Evolutionary conservation across 257 asterid species (phyloP).

Genomic region (Vinca minor): DNA sequence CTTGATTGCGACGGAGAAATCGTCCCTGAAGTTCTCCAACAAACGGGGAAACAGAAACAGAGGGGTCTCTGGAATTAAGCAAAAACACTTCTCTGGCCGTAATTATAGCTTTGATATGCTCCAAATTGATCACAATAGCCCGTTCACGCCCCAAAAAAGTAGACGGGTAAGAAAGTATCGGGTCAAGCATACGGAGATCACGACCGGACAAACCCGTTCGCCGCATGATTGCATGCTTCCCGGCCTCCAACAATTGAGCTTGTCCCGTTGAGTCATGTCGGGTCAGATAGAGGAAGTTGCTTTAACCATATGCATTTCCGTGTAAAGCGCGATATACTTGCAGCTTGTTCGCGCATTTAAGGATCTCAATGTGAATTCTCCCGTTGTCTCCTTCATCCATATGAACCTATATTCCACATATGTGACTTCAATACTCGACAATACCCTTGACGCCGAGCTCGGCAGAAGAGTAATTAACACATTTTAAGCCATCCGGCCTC

Average conservation of each 20-base stretch:
- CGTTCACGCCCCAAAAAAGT: slow-evolving; percentile 88
- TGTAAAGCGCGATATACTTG: too few relatives aligned
- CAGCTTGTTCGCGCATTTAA: too few relatives aligned
- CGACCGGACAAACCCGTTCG: slow-evolving; percentile 97
- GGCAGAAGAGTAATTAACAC: too few relatives aligned
- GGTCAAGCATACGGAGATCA: slow-evolving; percentile 88
- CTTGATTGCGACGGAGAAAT: slow-evolving; percentile 64
- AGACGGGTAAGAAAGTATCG: slow-evolving; percentile 75
- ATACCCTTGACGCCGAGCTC: too few relatives aligned
- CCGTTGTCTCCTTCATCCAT: too few relatives aligned
- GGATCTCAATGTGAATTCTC: too few relatives aligned
- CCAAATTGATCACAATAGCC: slow-evolving; percentile 87
- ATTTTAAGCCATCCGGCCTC: too few relatives aligned
- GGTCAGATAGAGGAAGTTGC: too few relatives aligned
- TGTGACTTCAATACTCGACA: too few relatives aligned
- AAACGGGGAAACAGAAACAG: slow-evolving; percentile 77
- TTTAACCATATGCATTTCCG: too few relatives aligned
- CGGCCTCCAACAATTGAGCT: slow-evolving; percentile 72
- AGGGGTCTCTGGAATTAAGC: slow-evolving; percentile 81
- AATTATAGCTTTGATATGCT: slow-evolving; percentile 90
- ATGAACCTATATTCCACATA: too few relatives aligned
- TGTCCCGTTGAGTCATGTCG: slow-evolving; percentile 95
- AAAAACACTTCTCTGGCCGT: slow-evolving; percentile 82
- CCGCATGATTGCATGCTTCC: slow-evolving; percentile 89
- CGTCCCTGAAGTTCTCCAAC: slow-evolving; percentile 76